Base-by-base conservation (phyloP, 352 stramenopile genomes). In the Phytophthora hibernalis region DNA sequence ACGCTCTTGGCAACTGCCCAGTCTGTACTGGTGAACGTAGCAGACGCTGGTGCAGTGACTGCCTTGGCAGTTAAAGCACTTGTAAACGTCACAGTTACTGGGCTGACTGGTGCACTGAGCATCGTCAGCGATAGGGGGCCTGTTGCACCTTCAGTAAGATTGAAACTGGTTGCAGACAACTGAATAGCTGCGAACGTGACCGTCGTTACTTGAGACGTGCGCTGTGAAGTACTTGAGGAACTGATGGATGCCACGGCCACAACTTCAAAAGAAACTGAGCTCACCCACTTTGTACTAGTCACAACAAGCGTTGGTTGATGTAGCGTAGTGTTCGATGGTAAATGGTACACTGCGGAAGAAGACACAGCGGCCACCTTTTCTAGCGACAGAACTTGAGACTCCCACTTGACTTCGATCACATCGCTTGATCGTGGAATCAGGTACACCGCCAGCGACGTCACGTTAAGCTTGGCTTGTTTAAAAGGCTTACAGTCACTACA, bases 131-230 rank as follows among this genome's bases (percentile, higher is more conserved):
- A 71, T 20, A 84, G 43, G 0, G 57, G 45, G 0, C 30, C 54
- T 4, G 52, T 45, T 1, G 48, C 21, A 13, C 72, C 73, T 80
- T 91, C 80, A 31, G 65, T 79, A 2, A 89, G 63, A 5, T 53
- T 79, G 49, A 86, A 79, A 16, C 57, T 76, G 9, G 72, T 74
- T 9, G 61, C 22, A 11, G 79, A 87, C 11, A 91, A 43, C 26
- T 63, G 53, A 4, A 87, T 61, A 6, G 65, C 74, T 21, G 56
- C 73, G 52, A 89, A 88, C 15, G 47, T 78, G 16, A 75, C 51
- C 0, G 43, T 67, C 16, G 61, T 62, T 21, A 67, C 68, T 42
- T 72, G 54, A 5, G 58, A 69, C 16, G 64, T 62, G 2, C 54
- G 67, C 47, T 87, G 70, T 0, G 68, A 72, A 2, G 82, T 88